These are phyloP conservation scores for Wickerhamomyces bovis DNA, from an alignment of 805 yeast species.

Conservation along the genomic window DNA sequence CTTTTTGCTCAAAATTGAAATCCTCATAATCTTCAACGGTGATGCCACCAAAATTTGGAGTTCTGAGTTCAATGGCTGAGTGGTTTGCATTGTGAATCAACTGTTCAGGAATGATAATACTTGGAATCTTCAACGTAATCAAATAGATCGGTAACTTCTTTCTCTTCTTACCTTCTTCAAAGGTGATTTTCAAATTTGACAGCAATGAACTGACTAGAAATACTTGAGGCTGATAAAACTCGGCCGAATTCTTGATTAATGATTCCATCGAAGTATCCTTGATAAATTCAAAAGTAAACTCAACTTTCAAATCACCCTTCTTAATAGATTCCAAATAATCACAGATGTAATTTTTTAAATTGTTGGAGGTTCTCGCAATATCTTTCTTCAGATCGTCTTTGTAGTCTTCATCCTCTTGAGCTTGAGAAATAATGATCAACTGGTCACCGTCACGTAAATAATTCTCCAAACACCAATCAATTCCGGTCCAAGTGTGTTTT, in stretches of 20 bases:
- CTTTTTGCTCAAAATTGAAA: neutral
- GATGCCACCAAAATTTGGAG: neutral
- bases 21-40: neutral
- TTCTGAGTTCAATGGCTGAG: neutral
- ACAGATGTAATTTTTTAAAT: conserved; percentile 13
- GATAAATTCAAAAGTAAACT: conserved; percentile 21
- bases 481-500: conserved; percentile 37
- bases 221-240: conserved; percentile 18
- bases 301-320: conserved; percentile 13
- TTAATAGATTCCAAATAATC: conserved; percentile 7
- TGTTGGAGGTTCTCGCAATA: conserved; percentile 12
- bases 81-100: conserved; percentile 3
- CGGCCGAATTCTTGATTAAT: conserved; percentile 13
- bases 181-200: conserved; percentile 7
- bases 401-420: conserved; percentile 14
- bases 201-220: conserved; percentile 14
- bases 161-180: neutral
- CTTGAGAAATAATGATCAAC: conserved; percentile 14
- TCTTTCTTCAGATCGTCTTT: conserved; percentile 12
- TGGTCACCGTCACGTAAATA: conserved; percentile 21
- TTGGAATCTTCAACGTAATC: conserved; percentile 16
- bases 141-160: conserved; percentile 17
- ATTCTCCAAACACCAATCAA: conserved; percentile 20
- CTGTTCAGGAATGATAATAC: conserved; percentile 16
- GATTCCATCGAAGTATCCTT: conserved; percentile 11